Base-by-base conservation (phyloP, 2,329 filamentous ascomycete genomes). In the Penicillium sp. region DNA sequence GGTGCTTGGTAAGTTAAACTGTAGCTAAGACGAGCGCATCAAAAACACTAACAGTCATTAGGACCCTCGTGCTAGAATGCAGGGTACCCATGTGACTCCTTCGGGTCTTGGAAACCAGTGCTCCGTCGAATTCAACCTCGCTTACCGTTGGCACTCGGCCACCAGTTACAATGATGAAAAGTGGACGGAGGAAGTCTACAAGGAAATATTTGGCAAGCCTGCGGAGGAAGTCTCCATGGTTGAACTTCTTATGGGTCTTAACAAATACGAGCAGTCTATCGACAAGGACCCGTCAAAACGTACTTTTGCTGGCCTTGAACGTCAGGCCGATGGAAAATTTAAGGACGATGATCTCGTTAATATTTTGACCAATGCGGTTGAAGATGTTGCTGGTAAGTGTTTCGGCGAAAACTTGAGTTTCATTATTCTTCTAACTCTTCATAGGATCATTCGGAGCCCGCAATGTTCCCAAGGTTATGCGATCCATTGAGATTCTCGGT, bases 121-220 rank as follows among this genome's bases (percentile, higher is more conserved):
- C 5, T 93, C 89, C 0, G 89, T 88, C 3, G 91, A 96, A 74
- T 96, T 96, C 79, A 95, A 94, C 67, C 79, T 96, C 9, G 88
- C 89, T 63, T 95, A 96, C 71, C 82, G 90, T 61, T 95, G 90
- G 90, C 90, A 95, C 75, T 90, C 89, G 3, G 86, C 87, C 63
- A 89, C 94, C 63, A 82, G 81, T 38, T 82, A 84, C 57, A 85
- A 83, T 61, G 91, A 96, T 65, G 90, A 94, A 66, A 80, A 85
- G 62, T 95, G 90, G 90, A 88, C 90, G 21, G 81, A 91, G 63
- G 78, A 86, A 12, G 80, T 89, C 59, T 91, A 89, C 66, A 70
- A 75, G 1, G 74, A 82, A 43, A 70, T 90, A 1, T 85, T 91
- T 61, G 80, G 81, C 49, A 84, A 85, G 70, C 74, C 85, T 56